A percentile compares a stretch with the other conserved stretches of the same genome.
These are phyloP conservation scores for Diaporthe helianthi DNA, from an alignment of 2,329 filamentous ascomycete genomes.

Conservation along the genomic window DNA sequence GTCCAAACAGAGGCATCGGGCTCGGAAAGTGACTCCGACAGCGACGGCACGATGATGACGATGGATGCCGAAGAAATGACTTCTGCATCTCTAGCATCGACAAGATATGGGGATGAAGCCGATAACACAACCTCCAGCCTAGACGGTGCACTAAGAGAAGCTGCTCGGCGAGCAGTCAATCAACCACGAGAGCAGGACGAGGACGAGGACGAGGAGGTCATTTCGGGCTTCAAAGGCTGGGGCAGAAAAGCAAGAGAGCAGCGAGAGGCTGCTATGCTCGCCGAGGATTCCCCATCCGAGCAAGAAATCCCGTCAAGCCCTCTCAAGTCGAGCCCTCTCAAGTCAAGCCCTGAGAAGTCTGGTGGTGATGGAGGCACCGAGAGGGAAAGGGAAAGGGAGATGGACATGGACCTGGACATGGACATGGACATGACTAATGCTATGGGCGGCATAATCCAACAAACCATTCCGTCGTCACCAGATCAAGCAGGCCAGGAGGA, in stretches of 20 bases:
- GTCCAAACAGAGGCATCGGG: constrained; percentile 57
- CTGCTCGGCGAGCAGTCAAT: constrained; percentile 77
- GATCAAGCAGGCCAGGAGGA: constrained; percentile 65
- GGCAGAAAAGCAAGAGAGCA: constrained; percentile 63
- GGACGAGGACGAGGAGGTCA: constrained; percentile 70
- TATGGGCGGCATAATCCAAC: constrained; percentile 51
- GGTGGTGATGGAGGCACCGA: too few relatives aligned
- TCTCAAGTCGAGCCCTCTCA: constrained; percentile 30
- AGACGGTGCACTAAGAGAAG: constrained; percentile 79
- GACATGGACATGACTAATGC: constrained; percentile 66
- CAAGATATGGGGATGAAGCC: constrained; percentile 62
- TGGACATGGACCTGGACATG: constrained; percentile 59
- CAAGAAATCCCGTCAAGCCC: constrained; percentile 27
- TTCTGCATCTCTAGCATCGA: constrained; percentile 69
- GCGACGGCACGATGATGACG: constrained; percentile 82
- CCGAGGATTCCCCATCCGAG: constrained; percentile 23
- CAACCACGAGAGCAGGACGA: constrained; percentile 64
- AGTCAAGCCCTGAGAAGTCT: constrained; percentile 11
- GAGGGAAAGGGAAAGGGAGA: too few relatives aligned
- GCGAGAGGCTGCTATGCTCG: constrained; percentile 48
- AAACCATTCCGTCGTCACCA: constrained; percentile 29
- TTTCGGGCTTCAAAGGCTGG: constrained; percentile 78
- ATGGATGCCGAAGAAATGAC: constrained; percentile 81
- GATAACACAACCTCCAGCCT: constrained; percentile 72
- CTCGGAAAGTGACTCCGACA: constrained; percentile 62